Evolutionary conservation across 1,284 basidiomycete species (phyloP).

Genomic region (Phlebopus sp.): DNA sequence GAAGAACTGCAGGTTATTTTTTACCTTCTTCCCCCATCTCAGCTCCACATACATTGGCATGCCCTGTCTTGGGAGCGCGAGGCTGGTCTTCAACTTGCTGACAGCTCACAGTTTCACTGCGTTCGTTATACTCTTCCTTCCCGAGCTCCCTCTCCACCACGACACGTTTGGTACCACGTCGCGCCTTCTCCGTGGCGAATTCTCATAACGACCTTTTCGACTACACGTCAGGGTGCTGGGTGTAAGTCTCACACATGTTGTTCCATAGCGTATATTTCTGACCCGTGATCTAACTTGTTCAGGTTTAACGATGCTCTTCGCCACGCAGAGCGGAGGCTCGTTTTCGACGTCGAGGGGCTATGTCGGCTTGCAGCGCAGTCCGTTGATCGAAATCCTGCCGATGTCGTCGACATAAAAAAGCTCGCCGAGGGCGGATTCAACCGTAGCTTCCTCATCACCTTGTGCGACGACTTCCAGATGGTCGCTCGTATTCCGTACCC

Average conservation of each 20-base stretch:
- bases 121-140: too few species aligned
- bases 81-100: too few species aligned
- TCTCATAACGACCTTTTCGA: neutral
- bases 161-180: too few species aligned
- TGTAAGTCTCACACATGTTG: slow-evolving; percentile 3
- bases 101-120: too few species aligned
- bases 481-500: slow-evolving; percentile 50
- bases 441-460: slow-evolving; percentile 43
- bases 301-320: slow-evolving; percentile 29
- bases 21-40: too few species aligned
- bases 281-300: slow-evolving; percentile 5
- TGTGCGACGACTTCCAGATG: slow-evolving; percentile 41
- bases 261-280: neutral
- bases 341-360: slow-evolving; percentile 41
- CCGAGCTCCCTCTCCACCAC: too few species aligned
- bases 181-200: too few species aligned
- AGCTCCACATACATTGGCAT: too few species aligned
- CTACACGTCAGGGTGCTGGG: neutral
- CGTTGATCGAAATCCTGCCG: slow-evolving; percentile 35
- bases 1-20: too few species aligned
- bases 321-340: slow-evolving; percentile 39
- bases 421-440: slow-evolving; percentile 46
- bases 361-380: slow-evolving; percentile 46
- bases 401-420: slow-evolving; percentile 37
- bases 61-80: too few species aligned